Evolutionary conservation across 2,329 filamentous ascomycete species (phyloP), one percentile per base, ranked within the genome.

Genomic region (Grosmannia huntii): DNA sequence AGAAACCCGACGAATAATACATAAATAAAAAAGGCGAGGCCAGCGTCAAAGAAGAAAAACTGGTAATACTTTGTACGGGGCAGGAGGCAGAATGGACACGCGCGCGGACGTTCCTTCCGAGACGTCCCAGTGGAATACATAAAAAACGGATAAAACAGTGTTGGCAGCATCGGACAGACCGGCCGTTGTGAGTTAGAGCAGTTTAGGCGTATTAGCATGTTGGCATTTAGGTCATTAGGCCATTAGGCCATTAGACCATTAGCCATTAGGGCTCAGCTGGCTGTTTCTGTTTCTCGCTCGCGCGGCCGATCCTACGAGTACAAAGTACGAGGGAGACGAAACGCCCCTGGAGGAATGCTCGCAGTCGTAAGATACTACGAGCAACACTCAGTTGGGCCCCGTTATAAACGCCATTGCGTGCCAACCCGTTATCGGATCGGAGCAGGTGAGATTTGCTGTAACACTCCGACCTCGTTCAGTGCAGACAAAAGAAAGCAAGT

Each of bases 361-460:
- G 36, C 36, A 38, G 36, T 16, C 12, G 36, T 14, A 16, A 14
- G 36, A 38, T 38, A 16, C 36, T 10, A 33, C 31, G 31, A 33
- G 31, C 31, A 33, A 38, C 36, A 38, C 36, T 7, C 33, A 38
- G 31, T 9, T 16, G 12, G 36, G 36, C 36, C 36, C 36, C 36
- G 36, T 49, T 10, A 49, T 25, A 49, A 23, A 52, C 50, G 50
- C 50, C 50, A 52, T 33, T 33, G 50, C 50, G 50, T n/a, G 50
- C 50, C 50, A 52, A 33, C 50, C 50, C 50, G 50, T 21, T 52
- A 52, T 52, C 50, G 50, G 50, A 52, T 52, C 50, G 50, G 50
- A 33, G 28, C 27, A 28, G 25, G 21, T 7, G 50, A 33, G 50
- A n/a, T 52, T 23, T 49, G 46, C 46, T 21, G 46, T 49, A 11